Base-by-base conservation (phyloP, 2,329 filamentous ascomycete species). In the Aspergillus novoparasiticus region DNA sequence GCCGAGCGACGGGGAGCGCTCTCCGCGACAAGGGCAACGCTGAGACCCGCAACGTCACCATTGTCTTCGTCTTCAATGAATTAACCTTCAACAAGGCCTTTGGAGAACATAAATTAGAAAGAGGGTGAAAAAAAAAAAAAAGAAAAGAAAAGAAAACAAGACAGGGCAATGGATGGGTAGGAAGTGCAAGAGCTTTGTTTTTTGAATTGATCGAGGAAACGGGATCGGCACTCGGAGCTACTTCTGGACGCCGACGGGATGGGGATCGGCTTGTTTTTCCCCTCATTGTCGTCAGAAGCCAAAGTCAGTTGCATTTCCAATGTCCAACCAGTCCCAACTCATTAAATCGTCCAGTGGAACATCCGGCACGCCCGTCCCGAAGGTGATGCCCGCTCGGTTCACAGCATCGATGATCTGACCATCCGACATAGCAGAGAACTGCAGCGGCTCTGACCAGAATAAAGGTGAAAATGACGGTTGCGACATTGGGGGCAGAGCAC, bases 381-480 rank as follows among this genome's bases (percentile, higher is more conserved):
- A 85, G 19, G 84, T 83, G 30, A 87, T 84, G 4, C 85, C 87
- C 0, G 87, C 86, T 65, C 86, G 84, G 69, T 88, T 89, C 32
- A 90, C 82, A 5, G 88, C 86, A 66, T 90, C 87, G 6, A 87
- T 83, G 54, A 90, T 88, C 71, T 91, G 87, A 62, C 89, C 84
- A 62, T 89, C 87, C 0, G 88, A 90, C 89, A 91, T 91, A 36
- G 87, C 81, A 2, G 87, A 90, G 72, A 90, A 89, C 28, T 87
- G 86, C 26, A 90, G 59, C 5, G 85, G 81, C 64, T 86, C 84
- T 0, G 81, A 72, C 81, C 82, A 84, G 10, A 82, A 62, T 6
- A 75, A 65, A 21, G 73, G 63, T 32, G 73, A 61, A 41, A 75
- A 73, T 19, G 72, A 67, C 14, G 72, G 59, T 11, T 75, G 71